phyloP scores from a whole-genome alignment of 2,329 filamentous ascomycete genomes.

The Coleophoma crateriformis region DNA sequence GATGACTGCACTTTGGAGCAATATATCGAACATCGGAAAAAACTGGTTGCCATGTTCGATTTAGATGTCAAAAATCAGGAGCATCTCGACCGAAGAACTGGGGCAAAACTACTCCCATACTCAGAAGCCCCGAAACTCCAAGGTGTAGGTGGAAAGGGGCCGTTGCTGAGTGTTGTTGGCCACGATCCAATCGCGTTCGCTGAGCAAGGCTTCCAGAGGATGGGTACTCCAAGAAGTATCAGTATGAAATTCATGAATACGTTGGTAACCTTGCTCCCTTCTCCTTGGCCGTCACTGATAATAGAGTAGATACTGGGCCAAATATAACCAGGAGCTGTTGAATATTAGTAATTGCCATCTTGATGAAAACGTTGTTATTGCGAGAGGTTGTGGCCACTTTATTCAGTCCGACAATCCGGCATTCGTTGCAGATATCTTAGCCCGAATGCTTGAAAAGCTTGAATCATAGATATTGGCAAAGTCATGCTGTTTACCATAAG shows the following conservation, averaged over 20 bases:
- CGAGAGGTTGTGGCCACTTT: constrained; percentile 27
- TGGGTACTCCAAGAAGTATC: constrained; percentile 25
- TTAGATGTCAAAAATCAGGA: constrained; percentile 23
- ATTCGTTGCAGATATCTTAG: constrained; percentile 25
- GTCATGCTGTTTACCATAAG: no score
- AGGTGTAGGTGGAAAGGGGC: constrained; percentile 19
- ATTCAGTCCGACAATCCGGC: constrained; percentile 25
- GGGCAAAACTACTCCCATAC: constrained; percentile 20
- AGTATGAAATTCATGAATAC: constrained; percentile 25
- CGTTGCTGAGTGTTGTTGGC: constrained; percentile 24
- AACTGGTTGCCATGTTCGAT: constrained; percentile 22
- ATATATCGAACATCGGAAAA: constrained; percentile 22
- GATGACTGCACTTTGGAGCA: constrained; percentile 21
- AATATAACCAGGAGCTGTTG: constrained; percentile 26
- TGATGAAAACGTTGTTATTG: constrained; percentile 21
- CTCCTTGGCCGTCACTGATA: not conserved
- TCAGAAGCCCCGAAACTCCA: constrained; percentile 21
- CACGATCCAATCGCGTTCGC: constrained; percentile 26
- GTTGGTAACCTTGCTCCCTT: constrained; percentile 13
- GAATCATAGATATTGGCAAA: not conserved
- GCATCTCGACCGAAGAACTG: constrained; percentile 20
- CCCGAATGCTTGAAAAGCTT: constrained; percentile 31
- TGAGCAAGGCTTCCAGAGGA: constrained; percentile 22
- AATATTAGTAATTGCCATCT: constrained; percentile 21
- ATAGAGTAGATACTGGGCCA: constrained; percentile 22